Conservation (phyloP, 495 filamentous ascomycete genomes). For the Apiosordaria backusii region DNA sequence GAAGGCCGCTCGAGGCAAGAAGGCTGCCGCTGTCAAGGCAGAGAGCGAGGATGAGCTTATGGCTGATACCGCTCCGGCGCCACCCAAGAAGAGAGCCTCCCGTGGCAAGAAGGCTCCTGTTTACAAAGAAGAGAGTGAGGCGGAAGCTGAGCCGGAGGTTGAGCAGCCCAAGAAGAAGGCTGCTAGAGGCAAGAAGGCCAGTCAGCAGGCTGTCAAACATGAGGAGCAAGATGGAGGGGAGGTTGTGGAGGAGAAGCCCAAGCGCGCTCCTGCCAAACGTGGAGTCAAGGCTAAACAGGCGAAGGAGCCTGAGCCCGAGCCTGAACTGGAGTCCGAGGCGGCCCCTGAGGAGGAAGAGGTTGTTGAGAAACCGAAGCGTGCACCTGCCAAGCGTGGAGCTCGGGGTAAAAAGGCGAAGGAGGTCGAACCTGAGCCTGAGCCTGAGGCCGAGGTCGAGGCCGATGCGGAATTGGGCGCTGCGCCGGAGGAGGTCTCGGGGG, state of each 20-base stretch:
- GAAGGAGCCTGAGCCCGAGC: conserved; percentile 16
- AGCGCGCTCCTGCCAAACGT: conserved; percentile 12
- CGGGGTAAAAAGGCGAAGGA: conserved; percentile 22
- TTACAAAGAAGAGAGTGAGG: conserved; percentile 20
- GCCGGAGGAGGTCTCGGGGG: conserved; percentile 25
- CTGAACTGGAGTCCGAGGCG: conserved; percentile 11
- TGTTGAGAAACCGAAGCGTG: conserved; percentile 14
- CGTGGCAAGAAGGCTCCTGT: conserved; percentile 22
- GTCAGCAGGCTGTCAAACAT: too few species aligned
- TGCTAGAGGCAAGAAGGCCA: conserved; percentile 15
- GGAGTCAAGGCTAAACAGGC: not conserved
- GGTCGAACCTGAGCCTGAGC: conserved; percentile 21
- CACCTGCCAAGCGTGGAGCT: conserved; percentile 20
- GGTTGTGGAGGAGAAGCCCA: conserved; percentile 8
- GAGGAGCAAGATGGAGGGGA: conserved; percentile 18
- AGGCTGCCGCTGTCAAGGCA: conserved; percentile 24
- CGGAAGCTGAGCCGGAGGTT: not conserved
- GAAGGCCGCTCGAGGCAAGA: conserved; percentile 30
- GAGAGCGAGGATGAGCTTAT: conserved; percentile 21
- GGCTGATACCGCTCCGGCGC: conserved; percentile 33
- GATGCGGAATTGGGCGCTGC: conserved; percentile 15
- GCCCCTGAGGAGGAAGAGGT: conserved; percentile 15
- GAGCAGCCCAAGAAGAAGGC: conserved; percentile 21
- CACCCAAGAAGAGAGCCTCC: conserved; percentile 1
- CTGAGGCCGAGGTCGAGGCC: conserved; percentile 19